phyloP scores from a whole-genome alignment of 1,284 basidiomycete genomes.

The Leccinum pachyderme region DNA sequence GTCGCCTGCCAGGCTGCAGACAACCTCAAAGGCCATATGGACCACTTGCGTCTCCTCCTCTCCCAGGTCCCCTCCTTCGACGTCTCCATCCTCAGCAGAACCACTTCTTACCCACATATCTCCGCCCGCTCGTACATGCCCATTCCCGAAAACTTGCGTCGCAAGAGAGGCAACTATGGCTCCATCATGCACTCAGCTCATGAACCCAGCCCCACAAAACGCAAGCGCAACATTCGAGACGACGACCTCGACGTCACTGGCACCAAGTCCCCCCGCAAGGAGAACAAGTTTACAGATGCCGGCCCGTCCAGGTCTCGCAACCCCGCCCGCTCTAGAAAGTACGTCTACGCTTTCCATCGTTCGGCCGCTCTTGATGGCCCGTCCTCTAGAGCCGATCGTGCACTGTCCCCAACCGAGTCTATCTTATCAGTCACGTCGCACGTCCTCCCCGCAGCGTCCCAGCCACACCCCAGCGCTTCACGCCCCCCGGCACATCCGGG shows the following conservation, averaged over 20 bases:
- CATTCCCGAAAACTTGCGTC: constrained; percentile 56
- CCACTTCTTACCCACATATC: constrained; percentile 73
- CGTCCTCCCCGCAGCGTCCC: constrained; percentile 30
- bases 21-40: constrained; percentile 72
- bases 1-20: constrained; percentile 95
- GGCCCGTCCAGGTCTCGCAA: constrained; percentile 44
- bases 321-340: constrained; percentile 59
- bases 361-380: constrained; percentile 8
- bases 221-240: constrained; percentile 55
- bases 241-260: constrained; percentile 53
- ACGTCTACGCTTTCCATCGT: constrained; percentile 26
- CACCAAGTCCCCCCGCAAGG: constrained; percentile 44
- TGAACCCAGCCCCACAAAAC: constrained; percentile 57
- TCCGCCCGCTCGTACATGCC: constrained; percentile 65
- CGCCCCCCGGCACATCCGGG: constrained; percentile 34
- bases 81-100: constrained; percentile 52
- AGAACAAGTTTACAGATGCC: constrained; percentile 39
- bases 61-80: constrained; percentile 70
- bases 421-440: constrained; percentile 67
- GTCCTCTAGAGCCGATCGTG: constrained; percentile 52
- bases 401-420: constrained; percentile 69
- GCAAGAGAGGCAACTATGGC: constrained; percentile 49
- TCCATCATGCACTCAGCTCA: constrained; percentile 46
- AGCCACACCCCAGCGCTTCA: constrained; percentile 30
- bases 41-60: constrained; percentile 67